Conservation (phyloP, 116 monocot species). For the Phalaenopsis hybrid region DNA sequence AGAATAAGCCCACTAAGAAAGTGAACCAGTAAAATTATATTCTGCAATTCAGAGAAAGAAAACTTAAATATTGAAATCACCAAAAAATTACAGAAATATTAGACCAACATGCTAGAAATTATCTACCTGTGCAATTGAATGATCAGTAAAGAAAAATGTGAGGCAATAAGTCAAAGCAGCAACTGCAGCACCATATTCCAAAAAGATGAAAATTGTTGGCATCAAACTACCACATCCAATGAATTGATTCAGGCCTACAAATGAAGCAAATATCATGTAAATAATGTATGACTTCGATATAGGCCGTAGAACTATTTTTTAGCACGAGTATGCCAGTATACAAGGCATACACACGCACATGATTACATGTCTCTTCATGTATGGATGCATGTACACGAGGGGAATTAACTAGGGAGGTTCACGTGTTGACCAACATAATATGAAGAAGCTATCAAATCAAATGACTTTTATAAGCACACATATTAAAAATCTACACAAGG, state of each 20-base stretch:
- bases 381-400: no score
- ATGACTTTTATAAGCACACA: no score
- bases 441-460: no score
- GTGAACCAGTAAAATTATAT: conserved; percentile 79
- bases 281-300: no score
- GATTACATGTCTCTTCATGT: no score
- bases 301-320: no score
- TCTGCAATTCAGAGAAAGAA: conserved; percentile 40
- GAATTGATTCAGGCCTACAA: conserved; percentile 68
- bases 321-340: no score
- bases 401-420: no score
- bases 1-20: conserved; percentile 85
- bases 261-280: background rate
- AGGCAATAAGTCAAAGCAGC: conserved; percentile 88
- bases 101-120: background rate
- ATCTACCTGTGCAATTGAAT: conserved; percentile 76
- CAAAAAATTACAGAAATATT: background rate
- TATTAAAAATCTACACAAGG: no score
- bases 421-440: no score
- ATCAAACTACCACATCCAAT: conserved; percentile 64
- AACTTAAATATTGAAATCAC: background rate
- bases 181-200: conserved; percentile 78
- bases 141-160: conserved; percentile 88
- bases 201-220: conserved; percentile 58
- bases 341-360: no score